These are phyloP conservation scores for Tulasnella sp. DNA, from an alignment of 768 basidiomycete genomes.

Conservation along the genomic window DNA sequence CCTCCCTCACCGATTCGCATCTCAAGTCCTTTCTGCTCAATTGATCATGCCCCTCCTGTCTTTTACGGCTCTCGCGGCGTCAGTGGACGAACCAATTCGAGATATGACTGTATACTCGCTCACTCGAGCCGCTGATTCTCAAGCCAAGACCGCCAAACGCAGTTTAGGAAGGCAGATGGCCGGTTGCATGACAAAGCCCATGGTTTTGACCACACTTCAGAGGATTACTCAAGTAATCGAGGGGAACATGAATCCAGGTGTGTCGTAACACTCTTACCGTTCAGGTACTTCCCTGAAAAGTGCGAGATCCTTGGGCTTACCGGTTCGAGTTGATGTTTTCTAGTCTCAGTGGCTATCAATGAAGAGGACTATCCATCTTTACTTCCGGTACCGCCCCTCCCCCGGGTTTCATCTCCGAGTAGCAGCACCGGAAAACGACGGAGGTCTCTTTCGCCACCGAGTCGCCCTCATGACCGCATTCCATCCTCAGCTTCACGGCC, in stretches of 20 bases:
- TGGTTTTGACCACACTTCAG: background rate
- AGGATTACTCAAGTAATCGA: conserved; percentile 5
- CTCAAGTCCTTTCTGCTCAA: conserved; percentile 9
- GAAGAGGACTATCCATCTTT: conserved; percentile 1
- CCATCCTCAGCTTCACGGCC: background rate
- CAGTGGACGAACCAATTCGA: background rate
- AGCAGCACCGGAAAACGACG: background rate
- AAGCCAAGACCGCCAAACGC: conserved; percentile 9
- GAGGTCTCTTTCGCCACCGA: background rate
- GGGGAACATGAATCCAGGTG: background rate
- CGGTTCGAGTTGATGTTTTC: background rate
- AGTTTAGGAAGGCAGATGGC: background rate
- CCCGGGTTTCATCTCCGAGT: background rate
- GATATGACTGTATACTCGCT: background rate
- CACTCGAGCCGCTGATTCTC: conserved; percentile 4
- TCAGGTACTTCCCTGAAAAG: background rate
- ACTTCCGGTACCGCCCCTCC: background rate
- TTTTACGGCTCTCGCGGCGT: conserved; percentile 6
- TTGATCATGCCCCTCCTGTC: conserved; percentile 13
- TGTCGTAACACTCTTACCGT: background rate
- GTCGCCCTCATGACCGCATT: background rate
- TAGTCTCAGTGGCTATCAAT: background rate
- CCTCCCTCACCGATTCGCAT: background rate
- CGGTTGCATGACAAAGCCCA: conserved; percentile 1
- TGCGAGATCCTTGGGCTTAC: background rate